Evolutionary conservation across 139 green algal species (phyloP).

Genomic region (Raphidocelis subcapitata): DNA sequence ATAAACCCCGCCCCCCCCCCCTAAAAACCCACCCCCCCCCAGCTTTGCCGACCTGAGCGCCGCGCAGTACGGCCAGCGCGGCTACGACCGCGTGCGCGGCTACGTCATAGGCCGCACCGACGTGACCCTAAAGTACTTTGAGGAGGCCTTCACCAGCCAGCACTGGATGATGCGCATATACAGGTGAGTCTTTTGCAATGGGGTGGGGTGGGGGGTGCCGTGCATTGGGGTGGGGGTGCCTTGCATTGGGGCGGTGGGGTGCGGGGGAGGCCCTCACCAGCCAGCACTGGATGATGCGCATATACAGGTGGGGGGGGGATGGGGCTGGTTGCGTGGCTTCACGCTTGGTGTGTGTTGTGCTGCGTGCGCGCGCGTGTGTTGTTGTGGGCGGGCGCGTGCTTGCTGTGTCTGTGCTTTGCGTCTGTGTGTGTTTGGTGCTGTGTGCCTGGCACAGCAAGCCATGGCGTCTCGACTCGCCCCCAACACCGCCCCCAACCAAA

Average conservation of each 20-base stretch:
- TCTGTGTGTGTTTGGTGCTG: too few species aligned
- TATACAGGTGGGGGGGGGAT: constrained; percentile 52
- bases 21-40: background rate
- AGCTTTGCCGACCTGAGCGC: constrained; percentile 69
- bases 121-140: constrained; percentile 80
- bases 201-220: too few species aligned
- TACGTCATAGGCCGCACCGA: constrained; percentile 75
- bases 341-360: background rate
- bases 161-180: constrained; percentile 94
- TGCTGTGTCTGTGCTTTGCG: background rate
- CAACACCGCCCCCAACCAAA: too few species aligned
- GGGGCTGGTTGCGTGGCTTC: background rate
- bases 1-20: background rate
- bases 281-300: constrained; percentile 90
- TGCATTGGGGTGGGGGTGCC: too few species aligned
- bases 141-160: constrained; percentile 89
- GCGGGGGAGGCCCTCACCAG: constrained; percentile 91
- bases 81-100: constrained; percentile 83
- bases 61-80: constrained; percentile 50
- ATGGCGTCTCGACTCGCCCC: too few species aligned
- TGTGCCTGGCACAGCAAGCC: too few species aligned
- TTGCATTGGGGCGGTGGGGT: too few species aligned
- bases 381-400: background rate
- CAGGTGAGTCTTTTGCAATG: constrained; percentile 15
- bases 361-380: background rate